Evolutionary conservation across 1,139 yeast genomes (phyloP), one percentile per base, ranked within the genome.

Genomic region (Protomyces macrosporus): DNA sequence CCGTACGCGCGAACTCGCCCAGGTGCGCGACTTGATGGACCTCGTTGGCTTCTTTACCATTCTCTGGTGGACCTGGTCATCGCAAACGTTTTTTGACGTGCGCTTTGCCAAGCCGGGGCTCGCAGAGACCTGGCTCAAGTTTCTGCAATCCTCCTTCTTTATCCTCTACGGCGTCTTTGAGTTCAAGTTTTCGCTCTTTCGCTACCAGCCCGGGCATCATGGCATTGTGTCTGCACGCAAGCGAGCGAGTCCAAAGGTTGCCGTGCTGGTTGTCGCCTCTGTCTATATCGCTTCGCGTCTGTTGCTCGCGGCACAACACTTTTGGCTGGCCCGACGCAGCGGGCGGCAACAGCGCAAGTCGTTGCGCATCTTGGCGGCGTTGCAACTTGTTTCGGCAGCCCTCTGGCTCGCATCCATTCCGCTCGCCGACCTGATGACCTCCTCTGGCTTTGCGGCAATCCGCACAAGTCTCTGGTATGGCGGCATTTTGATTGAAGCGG

Each of bases 51-150:
- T 52, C 37, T 58, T 58, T 35, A 58, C 62, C 36, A 52, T 58
- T n/a, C 45, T 58, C 14, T 58, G 62, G 62, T 58, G 62, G 62
- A 58, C 62, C 14, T 58, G 62, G 62, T 39, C 56, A 3, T 58
- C 62, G 23, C 62, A 58, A 53, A 58, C 62, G n/a, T 34, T 58
- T 16, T 58, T 58, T 37, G 62, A 58, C 30, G 62, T 58, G 30
- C 51, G 62, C 6, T 45, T 51, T 35, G 35, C 56, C 9, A 51
- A 35, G 16, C 53, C 40, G 9, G 45, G 52, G 14, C 42, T 51
- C 34, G 53, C 62, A 9, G 62, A 51, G 32, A 52, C 37, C 10
- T 10, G 45, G 36, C 45, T 58, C 50, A 58, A 58, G 35, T 52
- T 58, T 7, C 9, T 52, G n/a, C 56, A 58, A n/a, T 37, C 53